phyloP scores from a whole-genome alignment of 2,329 filamentous ascomycete genomes.

The Chlorencoelia australis region DNA sequence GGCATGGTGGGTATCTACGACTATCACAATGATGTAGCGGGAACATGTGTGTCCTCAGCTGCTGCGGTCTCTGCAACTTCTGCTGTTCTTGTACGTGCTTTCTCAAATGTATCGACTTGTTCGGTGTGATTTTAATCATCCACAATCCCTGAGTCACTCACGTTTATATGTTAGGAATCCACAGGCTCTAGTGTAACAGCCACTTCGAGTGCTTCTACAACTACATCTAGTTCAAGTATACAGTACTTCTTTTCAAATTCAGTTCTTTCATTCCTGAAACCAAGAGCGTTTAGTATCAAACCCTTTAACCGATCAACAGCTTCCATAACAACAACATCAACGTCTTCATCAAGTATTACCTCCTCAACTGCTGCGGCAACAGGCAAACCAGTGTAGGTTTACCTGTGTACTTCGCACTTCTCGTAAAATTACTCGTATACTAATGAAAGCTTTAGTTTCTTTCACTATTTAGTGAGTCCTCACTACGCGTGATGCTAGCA shows the following conservation, averaged over 20 bases:
- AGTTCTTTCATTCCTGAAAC: too few species aligned
- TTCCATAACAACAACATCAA: background rate
- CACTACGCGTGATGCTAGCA: too few species aligned
- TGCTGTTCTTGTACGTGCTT: slow-evolving; percentile 5
- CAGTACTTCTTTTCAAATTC: too few species aligned
- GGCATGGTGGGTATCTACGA: slow-evolving; percentile 9
- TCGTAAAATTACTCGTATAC: too few species aligned
- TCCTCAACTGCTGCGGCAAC: background rate
- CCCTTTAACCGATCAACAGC: background rate
- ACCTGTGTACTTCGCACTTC: too few species aligned
- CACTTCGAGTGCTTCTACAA: background rate
- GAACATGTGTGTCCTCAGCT: slow-evolving; percentile 8
- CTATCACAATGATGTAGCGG: slow-evolving; percentile 5
- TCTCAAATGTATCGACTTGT: too few species aligned
- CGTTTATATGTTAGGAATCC: slow-evolving; percentile 3
- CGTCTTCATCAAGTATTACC: background rate
- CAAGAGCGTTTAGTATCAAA: too few species aligned
- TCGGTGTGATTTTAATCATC: background rate
- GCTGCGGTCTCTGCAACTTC: slow-evolving; percentile 3
- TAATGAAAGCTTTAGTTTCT: slow-evolving; percentile 5
- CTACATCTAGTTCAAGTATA: background rate
- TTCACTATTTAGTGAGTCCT: slow-evolving; percentile 11
- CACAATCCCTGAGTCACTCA: background rate
- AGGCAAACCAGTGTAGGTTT: slow-evolving; percentile 7
- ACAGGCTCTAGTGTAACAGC: background rate